phyloP scores from a whole-genome alignment of 139 green algal species.

The Picochlorum costavermella region DNA sequence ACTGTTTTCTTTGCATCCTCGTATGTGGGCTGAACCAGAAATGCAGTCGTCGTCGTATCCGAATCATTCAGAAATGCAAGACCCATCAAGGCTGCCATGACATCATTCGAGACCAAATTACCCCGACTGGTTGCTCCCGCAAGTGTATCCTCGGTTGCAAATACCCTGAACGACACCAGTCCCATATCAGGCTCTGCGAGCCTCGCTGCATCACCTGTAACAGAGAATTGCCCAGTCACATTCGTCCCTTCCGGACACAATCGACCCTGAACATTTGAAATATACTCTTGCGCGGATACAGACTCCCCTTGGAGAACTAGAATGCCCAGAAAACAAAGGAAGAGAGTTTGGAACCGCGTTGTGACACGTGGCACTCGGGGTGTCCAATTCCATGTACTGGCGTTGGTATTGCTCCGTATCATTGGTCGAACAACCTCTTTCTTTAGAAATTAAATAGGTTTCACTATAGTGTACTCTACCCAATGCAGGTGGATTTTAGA shows the following conservation, averaged over 20 bases:
- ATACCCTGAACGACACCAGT: neutral
- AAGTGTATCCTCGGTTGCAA: neutral
- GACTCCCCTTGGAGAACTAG: neutral
- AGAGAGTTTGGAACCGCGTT: no score
- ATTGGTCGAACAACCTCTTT: neutral
- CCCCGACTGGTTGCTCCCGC: no score
- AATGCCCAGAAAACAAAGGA: neutral
- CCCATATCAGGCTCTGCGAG: neutral
- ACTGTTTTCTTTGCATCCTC: no score
- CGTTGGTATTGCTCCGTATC: neutral
- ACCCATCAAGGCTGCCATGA: no score
- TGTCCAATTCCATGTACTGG: no score
- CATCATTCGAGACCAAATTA: no score
- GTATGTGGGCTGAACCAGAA: no score
- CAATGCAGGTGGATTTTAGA: no score
- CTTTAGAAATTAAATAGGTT: neutral
- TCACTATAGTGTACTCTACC: neutral
- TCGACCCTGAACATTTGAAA: neutral
- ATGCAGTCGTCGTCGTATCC: no score
- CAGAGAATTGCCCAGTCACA: neutral
- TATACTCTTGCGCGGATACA: neutral
- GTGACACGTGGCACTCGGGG: no score
- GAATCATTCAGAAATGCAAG: no score
- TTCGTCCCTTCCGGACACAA: neutral
- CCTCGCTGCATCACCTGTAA: neutral